These are phyloP conservation scores for Pilatotrama ljubarskyi DNA, from an alignment of 768 basidiomycete species.

Conservation along the genomic window DNA sequence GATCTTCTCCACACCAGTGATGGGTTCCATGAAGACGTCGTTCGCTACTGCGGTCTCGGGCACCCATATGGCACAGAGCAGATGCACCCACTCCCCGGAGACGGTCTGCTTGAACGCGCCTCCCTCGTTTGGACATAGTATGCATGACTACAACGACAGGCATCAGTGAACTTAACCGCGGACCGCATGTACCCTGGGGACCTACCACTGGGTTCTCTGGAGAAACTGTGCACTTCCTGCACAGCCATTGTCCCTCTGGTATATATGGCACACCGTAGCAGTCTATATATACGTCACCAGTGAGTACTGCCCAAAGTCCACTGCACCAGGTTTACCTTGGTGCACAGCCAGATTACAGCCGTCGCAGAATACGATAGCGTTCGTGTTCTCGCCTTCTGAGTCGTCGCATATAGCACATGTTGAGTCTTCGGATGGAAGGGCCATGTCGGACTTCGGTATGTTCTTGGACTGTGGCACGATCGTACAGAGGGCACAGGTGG, in stretches of 20 bases:
- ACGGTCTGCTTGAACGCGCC: constrained; percentile 98
- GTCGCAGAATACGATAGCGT: constrained; percentile 99
- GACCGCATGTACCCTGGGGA: constrained; percentile 8
- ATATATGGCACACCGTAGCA: constrained; percentile 99
- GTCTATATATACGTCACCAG: constrained; percentile 49
- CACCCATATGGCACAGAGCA: constrained; percentile 96
- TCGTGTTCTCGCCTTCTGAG: constrained; percentile 97
- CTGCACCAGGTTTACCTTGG: constrained; percentile 63
- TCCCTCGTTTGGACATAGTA: constrained; percentile 95
- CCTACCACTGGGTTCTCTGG: constrained; percentile 94
- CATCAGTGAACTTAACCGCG: background rate
- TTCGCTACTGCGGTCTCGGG: constrained; percentile 93
- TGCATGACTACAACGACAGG: constrained; percentile 62
- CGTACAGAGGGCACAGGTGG: background rate
- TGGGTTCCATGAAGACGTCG: constrained; percentile 97
- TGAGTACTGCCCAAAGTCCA: no score
- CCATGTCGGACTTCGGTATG: constrained; percentile 85
- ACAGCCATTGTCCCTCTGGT: constrained; percentile 99
- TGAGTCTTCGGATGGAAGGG: constrained; percentile 91
- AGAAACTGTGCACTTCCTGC: constrained; percentile 96
- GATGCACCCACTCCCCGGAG: constrained; percentile 91
- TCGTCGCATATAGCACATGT: constrained; percentile 98
- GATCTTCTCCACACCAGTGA: constrained; percentile 85
- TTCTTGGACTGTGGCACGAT: constrained; percentile 71
- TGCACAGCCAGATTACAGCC: constrained; percentile 99